Conservation (phyloP, 2,329 filamentous ascomycete species). For the Hypoxylon rubiginosum region DNA sequence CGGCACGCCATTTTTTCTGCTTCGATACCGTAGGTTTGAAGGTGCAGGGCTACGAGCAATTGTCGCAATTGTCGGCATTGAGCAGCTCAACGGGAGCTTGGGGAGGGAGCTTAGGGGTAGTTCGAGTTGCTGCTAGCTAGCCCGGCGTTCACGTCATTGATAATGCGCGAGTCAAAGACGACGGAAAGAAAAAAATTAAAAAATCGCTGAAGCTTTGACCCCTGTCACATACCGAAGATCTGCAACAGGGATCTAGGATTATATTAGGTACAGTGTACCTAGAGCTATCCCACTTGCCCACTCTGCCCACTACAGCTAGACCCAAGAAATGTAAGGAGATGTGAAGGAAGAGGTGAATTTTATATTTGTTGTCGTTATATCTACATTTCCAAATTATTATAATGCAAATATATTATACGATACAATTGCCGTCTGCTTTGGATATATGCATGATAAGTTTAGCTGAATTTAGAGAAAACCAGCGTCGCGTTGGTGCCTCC, state of each 20-base stretch:
- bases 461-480: constrained; percentile 71
- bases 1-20: constrained; percentile 64
- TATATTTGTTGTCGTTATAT: constrained; percentile 7
- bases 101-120: too few species aligned
- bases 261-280: constrained; percentile 24
- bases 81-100: constrained; percentile 1
- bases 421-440: background rate
- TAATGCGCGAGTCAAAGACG: constrained; percentile 30
- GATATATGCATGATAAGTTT: background rate
- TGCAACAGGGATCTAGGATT: constrained; percentile 29
- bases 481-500: constrained; percentile 95
- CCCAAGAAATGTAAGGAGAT: background rate
- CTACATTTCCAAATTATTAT: constrained; percentile 5
- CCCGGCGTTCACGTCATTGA: constrained; percentile 39
- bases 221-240: constrained; percentile 25
- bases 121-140: background rate
- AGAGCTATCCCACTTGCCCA: background rate
- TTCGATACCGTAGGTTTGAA: constrained; percentile 13
- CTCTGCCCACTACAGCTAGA: too few species aligned
- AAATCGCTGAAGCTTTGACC: constrained; percentile 29
- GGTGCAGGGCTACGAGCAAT: background rate
- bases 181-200: constrained; percentile 20
- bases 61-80: constrained; percentile 18
- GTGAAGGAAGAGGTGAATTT: constrained; percentile 2
- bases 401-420: background rate